phyloP scores from a whole-genome alignment of 2,329 filamentous ascomycete genomes.

The Hymenoscyphus fructigenus region DNA sequence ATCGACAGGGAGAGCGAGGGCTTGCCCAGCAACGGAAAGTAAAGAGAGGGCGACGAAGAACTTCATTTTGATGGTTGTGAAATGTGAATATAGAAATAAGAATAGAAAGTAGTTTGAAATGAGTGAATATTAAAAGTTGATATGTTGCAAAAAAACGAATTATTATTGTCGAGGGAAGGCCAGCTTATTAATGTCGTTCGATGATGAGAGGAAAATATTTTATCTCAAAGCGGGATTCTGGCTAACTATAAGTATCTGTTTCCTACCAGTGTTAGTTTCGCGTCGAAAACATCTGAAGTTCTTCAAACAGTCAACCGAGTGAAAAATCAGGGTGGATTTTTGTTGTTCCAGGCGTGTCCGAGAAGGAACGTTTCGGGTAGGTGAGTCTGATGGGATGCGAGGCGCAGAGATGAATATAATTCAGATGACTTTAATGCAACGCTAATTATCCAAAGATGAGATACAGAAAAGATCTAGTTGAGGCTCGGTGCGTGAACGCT shows the following conservation, averaged over 20 bases:
- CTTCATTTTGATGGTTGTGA: conserved; percentile 22
- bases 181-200: neutral
- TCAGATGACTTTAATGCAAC: neutral
- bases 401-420: neutral
- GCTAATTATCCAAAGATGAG: neutral
- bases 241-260: neutral
- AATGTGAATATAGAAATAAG: neutral
- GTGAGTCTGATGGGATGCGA: conserved; percentile 4
- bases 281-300: neutral
- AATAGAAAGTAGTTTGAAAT: neutral
- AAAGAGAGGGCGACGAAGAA: conserved; percentile 18
- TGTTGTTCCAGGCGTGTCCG: conserved; percentile 5
- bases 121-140: neutral
- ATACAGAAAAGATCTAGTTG: neutral
- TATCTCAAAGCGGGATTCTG: neutral
- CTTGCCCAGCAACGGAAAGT: conserved; percentile 18
- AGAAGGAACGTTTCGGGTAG: neutral
- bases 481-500: neutral
- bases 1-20: conserved; percentile 18
- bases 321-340: neutral
- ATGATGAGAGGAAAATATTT: neutral
- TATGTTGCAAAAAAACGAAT: neutral
- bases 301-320: neutral
- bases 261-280: neutral
- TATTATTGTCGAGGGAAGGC: neutral